Conservation (phyloP, 2,329 filamentous ascomycete species). For the Tolypocladium cylindrosporum region DNA sequence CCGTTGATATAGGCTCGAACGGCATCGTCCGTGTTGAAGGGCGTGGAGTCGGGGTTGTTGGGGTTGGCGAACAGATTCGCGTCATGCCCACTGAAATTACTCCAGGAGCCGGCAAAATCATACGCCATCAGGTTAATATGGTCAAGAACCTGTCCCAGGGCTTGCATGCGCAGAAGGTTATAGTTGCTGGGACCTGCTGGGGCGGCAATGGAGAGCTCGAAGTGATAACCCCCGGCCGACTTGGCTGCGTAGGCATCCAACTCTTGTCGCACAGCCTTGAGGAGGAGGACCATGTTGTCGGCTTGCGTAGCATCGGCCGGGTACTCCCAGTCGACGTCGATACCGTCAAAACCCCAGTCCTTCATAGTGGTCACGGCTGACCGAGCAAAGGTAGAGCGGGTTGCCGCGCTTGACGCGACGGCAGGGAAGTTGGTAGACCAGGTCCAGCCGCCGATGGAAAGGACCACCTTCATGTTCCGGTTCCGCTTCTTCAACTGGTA, state of each 20-base stretch:
- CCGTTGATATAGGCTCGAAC: slow-evolving; percentile 54
- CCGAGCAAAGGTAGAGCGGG: slow-evolving; percentile 57
- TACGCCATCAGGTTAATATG: slow-evolving; percentile 65
- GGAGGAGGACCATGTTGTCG: slow-evolving; percentile 32
- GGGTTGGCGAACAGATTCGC: slow-evolving; percentile 57
- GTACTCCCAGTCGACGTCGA: slow-evolving; percentile 33
- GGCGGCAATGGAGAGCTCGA: slow-evolving; percentile 43
- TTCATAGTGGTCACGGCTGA: slow-evolving; percentile 60
- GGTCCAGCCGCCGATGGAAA: slow-evolving; percentile 81
- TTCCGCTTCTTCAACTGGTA: slow-evolving; percentile 68
- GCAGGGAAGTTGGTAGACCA: slow-evolving; percentile 67
- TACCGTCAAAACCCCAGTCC: slow-evolving; percentile 55
- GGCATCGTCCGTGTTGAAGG: slow-evolving; percentile 58
- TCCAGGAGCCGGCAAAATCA: slow-evolving; percentile 68
- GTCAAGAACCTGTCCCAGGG: slow-evolving; percentile 41
- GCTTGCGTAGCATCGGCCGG: slow-evolving; percentile 27
- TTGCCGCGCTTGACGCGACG: slow-evolving; percentile 51
- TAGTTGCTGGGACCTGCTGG: slow-evolving; percentile 41
- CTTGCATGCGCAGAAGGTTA: slow-evolving; percentile 33
- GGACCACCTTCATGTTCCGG: slow-evolving; percentile 65
- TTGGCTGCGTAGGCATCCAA: slow-evolving; percentile 37
- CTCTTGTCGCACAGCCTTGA: slow-evolving; percentile 32
- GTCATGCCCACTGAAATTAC: slow-evolving; percentile 52
- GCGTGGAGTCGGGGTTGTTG: slow-evolving; percentile 47
- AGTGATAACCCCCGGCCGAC: slow-evolving; percentile 36